A percentile compares a stretch with the other conserved stretches of the same genome.
Conservation (phyloP, 371 early-diverging fungal species). For the Rhizomucor pusillus region DNA sequence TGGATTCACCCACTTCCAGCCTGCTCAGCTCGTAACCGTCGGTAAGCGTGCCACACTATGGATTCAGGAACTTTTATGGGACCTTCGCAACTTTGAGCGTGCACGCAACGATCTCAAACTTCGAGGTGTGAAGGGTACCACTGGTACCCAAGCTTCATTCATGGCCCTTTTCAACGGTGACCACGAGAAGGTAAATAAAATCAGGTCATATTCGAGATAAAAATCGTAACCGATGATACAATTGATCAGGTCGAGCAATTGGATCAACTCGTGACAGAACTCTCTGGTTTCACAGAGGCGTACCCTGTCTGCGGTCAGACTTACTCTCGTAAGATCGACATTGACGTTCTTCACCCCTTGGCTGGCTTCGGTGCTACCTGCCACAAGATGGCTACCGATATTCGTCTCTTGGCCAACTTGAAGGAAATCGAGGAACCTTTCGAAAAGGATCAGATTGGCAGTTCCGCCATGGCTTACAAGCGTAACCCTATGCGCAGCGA, state of each 20-base stretch:
- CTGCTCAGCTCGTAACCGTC: conserved; percentile 96
- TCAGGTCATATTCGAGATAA: neutral
- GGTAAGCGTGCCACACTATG: conserved; percentile 97
- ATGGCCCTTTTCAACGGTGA: conserved; percentile 93
- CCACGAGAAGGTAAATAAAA: conserved; percentile 73
- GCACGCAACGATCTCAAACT: conserved; percentile 87
- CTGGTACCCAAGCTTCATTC: conserved; percentile 98
- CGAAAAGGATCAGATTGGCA: conserved; percentile 98
- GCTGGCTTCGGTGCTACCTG: conserved; percentile 94
- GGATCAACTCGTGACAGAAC: conserved; percentile 87
- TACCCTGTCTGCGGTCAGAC: conserved; percentile 98
- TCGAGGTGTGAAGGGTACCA: conserved; percentile 98
- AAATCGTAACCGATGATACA: too few relatives aligned
- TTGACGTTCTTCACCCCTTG: conserved; percentile 85
- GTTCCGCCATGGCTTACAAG: conserved; percentile 99
- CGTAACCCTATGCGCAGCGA: conserved; percentile 99
- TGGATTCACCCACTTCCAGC: conserved; percentile 98
- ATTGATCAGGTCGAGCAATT: conserved; percentile 84
- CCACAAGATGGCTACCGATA: conserved; percentile 97
- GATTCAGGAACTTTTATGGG: conserved; percentile 95
- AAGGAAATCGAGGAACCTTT: conserved; percentile 99
- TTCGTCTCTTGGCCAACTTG: conserved; percentile 91
- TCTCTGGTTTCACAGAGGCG: conserved; percentile 81
- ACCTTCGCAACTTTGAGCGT: conserved; percentile 90
- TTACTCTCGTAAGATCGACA: conserved; percentile 96